These are phyloP conservation scores for Austroboletus novae-zelandiae DNA, from an alignment of 1,284 basidiomycete genomes.

Conservation along the genomic window DNA sequence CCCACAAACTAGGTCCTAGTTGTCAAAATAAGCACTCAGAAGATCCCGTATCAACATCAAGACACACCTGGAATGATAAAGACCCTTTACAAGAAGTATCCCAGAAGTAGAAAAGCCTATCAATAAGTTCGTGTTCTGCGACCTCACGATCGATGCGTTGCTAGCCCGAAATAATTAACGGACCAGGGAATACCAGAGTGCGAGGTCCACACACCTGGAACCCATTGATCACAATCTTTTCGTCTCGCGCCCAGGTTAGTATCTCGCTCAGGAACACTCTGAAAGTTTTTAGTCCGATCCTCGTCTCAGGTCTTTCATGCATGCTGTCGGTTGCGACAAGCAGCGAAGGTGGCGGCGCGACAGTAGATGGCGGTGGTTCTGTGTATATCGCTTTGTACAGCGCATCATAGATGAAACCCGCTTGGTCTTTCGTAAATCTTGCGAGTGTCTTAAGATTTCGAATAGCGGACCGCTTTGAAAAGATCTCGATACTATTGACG, in stretches of 20 bases:
- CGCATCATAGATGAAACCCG: constrained; percentile 88
- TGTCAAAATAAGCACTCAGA: constrained; percentile 6
- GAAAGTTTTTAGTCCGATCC: constrained; percentile 88
- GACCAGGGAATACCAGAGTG: constrained; percentile 2
- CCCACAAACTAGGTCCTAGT: constrained; percentile 86
- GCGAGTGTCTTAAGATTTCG: constrained; percentile 85
- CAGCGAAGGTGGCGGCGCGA: constrained; percentile 47
- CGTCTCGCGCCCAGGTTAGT: constrained; percentile 94
- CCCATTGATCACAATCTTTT: constrained; percentile 89
- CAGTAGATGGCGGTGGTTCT: constrained; percentile 60
- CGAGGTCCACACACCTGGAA: constrained; percentile 63
- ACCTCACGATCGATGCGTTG: constrained; percentile 78
- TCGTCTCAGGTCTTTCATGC: constrained; percentile 83
- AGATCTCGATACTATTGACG: constrained; percentile 91
- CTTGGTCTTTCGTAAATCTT: constrained; percentile 86
- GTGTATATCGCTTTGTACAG: constrained; percentile 85
- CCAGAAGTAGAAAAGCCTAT: constrained; percentile 89
- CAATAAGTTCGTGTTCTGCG: constrained; percentile 81
- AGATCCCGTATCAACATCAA: neutral
- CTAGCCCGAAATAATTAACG: constrained; percentile 36
- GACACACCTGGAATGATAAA: constrained; percentile 74
- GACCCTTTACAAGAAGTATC: constrained; percentile 79
- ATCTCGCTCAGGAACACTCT: constrained; percentile 89
- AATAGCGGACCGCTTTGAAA: constrained; percentile 92
- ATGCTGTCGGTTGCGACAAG: constrained; percentile 53